Conservation (phyloP, 768 basidiomycete genomes). For the Hericium alpestre region DNA sequence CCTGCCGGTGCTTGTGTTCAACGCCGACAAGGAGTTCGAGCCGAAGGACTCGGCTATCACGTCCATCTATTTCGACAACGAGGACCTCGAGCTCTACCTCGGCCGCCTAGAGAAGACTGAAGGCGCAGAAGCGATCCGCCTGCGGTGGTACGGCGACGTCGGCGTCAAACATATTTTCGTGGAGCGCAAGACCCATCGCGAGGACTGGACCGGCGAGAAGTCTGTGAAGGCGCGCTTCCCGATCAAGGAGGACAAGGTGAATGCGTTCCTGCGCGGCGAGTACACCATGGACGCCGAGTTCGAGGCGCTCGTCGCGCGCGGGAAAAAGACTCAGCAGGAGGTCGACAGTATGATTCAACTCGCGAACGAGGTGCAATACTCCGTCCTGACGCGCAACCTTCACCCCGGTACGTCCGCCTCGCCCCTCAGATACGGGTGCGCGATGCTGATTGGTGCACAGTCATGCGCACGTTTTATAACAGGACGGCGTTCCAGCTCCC, state of each 20-base stretch:
- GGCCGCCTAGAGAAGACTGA: conserved; percentile 97
- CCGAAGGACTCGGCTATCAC: conserved; percentile 86
- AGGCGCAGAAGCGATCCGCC: conserved; percentile 91
- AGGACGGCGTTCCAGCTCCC: conserved; percentile 98
- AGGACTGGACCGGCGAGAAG: conserved; percentile 99
- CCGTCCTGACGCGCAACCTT: conserved; percentile 70
- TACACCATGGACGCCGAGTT: conserved; percentile 92
- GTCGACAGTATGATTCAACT: conserved; percentile 92
- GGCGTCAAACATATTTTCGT: conserved; percentile 76
- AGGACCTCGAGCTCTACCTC: conserved; percentile 90
- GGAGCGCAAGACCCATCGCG: conserved; percentile 86
- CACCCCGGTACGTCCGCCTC: conserved; percentile 53
- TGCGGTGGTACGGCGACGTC: conserved; percentile 95
- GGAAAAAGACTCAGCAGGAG: conserved; percentile 87
- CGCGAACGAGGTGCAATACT: conserved; percentile 95
- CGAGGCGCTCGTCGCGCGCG: conserved; percentile 72
- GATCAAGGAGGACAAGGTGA: conserved; percentile 88
- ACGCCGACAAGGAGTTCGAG: conserved; percentile 88
- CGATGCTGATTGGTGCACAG: conserved; percentile 27
- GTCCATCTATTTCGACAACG: conserved; percentile 95
- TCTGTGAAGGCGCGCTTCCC: conserved; percentile 95
- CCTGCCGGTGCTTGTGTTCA: conserved; percentile 91
- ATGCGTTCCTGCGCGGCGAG: conserved; percentile 81
- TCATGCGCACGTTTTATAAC: conserved; percentile 96
- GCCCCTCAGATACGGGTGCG: neutral